Percentiles rank a stretch among this genome's conserved stretches.
These are phyloP conservation scores for Austropuccinia psidii DNA, from an alignment of 1,284 basidiomycete species.

Conservation along the genomic window DNA sequence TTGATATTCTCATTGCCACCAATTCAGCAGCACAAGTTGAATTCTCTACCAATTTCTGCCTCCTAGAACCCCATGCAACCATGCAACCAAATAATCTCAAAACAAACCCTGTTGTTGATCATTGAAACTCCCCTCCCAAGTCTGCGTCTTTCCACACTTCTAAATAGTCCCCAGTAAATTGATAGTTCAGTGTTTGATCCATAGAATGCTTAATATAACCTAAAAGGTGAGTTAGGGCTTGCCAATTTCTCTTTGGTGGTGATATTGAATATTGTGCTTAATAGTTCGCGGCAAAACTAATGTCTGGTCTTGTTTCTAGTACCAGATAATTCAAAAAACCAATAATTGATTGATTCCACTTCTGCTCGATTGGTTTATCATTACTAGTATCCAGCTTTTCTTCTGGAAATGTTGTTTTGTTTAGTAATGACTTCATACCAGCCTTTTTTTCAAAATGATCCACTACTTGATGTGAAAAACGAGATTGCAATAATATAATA, in stretches of 20 bases:
- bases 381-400: too few species aligned
- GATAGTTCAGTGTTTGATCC: background rate
- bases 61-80: background rate
- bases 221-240: background rate
- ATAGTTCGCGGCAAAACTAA: background rate
- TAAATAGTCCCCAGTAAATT: background rate
- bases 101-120: background rate
- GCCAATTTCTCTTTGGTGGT: background rate
- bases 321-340: slow-evolving; percentile 9
- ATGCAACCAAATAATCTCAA: background rate
- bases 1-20: background rate
- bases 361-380: too few species aligned
- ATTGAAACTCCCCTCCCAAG: background rate
- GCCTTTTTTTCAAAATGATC: too few species aligned
- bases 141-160: background rate
- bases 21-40: slow-evolving; percentile 1
- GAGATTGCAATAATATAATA: too few species aligned
- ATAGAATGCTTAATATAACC: background rate
- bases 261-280: background rate
- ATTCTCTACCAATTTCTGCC: background rate
- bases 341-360: slow-evolving; percentile 12
- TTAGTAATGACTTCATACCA: too few species aligned
- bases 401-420: too few species aligned
- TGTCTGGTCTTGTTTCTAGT: background rate
- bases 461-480: too few species aligned